Evolutionary conservation across 1,284 basidiomycete species (phyloP).

Genomic region (Stygiomarasmius scandens): DNA sequence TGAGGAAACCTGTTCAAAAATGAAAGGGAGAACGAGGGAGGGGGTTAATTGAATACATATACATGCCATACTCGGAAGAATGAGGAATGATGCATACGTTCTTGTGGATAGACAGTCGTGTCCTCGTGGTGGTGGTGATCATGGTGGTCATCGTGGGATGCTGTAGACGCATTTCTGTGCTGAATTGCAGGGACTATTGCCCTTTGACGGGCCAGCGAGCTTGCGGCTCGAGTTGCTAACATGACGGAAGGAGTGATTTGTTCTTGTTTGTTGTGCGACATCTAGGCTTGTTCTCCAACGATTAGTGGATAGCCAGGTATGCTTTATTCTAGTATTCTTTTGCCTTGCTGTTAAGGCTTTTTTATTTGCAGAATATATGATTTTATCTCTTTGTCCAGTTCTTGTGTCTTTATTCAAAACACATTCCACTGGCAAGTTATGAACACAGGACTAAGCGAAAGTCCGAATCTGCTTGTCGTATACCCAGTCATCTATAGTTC

Average conservation of each 20-base stretch:
- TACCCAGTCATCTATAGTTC: no score
- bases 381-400: no score
- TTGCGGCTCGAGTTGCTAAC: conserved; percentile 34
- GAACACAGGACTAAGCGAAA: no score
- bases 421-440: no score
- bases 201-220: conserved; percentile 32
- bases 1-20: conserved; percentile 50
- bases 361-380: no score
- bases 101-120: conserved; percentile 50
- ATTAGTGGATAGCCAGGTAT: background rate
- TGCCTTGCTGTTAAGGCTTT: no score
- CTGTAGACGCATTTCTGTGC: conserved; percentile 44
- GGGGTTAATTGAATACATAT: conserved; percentile 2
- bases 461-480: no score
- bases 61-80: background rate
- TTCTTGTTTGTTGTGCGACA: background rate
- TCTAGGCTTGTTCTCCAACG: background rate
- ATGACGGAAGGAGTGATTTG: conserved; percentile 17
- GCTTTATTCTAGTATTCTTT: background rate
- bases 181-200: conserved; percentile 15
- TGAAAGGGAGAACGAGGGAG: background rate
- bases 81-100: conserved; percentile 47
- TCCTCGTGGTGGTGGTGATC: conserved; percentile 42
- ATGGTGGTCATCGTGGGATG: conserved; percentile 30
- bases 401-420: no score